These are phyloP conservation scores for Leptomonas pyrrhocoris DNA, from an alignment of 208 protist species.

Conservation along the genomic window DNA sequence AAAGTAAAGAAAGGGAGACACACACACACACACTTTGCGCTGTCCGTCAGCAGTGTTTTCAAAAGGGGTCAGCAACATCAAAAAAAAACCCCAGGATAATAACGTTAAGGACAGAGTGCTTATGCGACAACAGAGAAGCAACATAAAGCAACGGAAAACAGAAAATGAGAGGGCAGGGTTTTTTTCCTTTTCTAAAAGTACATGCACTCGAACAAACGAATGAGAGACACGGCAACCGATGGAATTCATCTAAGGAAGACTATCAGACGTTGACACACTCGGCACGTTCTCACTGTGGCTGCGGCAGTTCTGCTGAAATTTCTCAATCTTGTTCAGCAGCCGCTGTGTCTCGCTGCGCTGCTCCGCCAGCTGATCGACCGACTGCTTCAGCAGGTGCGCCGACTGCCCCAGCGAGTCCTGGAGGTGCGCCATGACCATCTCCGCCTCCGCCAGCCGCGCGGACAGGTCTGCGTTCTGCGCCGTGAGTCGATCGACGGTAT, in stretches of 20 bases:
- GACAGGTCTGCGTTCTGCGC: conserved; percentile 42
- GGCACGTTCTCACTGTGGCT: conserved; percentile 13
- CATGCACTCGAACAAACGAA: too few relatives aligned
- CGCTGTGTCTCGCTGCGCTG: conserved; percentile 35
- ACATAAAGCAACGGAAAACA: conserved; percentile 10
- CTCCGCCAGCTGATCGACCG: conserved; percentile 25
- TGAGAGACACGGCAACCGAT: not conserved
- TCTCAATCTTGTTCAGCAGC: conserved; percentile 30
- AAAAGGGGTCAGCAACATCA: too few relatives aligned
- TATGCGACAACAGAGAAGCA: too few relatives aligned
- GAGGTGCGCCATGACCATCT: conserved; percentile 38
- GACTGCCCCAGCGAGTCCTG: conserved; percentile 30
- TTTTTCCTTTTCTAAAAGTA: not conserved
- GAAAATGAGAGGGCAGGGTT: conserved; percentile 2
- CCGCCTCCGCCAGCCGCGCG: conserved; percentile 39
- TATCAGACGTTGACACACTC: conserved; percentile 3
- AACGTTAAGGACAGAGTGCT: too few relatives aligned
- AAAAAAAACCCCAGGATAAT: too few relatives aligned
- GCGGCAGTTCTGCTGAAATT: conserved; percentile 20
- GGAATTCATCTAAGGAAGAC: not conserved
- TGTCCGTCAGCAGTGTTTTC: too few relatives aligned
- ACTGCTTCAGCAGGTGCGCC: conserved; percentile 21
- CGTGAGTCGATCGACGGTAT: conserved; percentile 22
- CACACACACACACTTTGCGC: too few relatives aligned
- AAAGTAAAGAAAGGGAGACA: too few relatives aligned